Evolutionary conservation across 78 protist species (phyloP).

Genomic region (Cavenderia fasciculata): DNA sequence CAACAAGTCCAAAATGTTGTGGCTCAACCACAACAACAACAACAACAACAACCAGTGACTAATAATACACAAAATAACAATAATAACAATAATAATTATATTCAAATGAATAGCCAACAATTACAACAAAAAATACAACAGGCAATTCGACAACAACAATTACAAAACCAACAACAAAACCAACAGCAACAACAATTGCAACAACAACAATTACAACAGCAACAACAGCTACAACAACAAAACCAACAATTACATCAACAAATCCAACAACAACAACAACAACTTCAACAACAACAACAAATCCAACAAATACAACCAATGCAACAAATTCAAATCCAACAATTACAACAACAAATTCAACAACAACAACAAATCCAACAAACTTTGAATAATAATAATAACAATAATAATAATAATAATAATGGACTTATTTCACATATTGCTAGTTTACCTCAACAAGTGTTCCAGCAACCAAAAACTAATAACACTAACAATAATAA

Average conservation of each 20-base stretch:
- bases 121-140: neutral
- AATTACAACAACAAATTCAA: neutral
- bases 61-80: neutral
- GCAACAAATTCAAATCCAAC: neutral
- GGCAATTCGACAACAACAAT: neutral
- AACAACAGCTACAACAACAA: neutral
- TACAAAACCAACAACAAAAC: neutral
- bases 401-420: neutral
- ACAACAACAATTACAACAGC: neutral
- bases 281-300: neutral
- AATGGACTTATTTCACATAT: no score
- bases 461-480: neutral
- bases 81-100: no score
- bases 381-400: neutral
- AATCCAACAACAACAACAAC: neutral
- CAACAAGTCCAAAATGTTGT: neutral
- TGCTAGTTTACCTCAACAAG: neutral
- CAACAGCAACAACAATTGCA: conserved; percentile 11
- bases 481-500: neutral
- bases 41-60: neutral
- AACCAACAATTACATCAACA: neutral
- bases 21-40: neutral
- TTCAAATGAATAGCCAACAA: no score
- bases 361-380: neutral
- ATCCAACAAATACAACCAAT: neutral